phyloP scores from a whole-genome alignment of 2,329 filamentous ascomycete species.

The Sporothrix dimorphospora region DNA sequence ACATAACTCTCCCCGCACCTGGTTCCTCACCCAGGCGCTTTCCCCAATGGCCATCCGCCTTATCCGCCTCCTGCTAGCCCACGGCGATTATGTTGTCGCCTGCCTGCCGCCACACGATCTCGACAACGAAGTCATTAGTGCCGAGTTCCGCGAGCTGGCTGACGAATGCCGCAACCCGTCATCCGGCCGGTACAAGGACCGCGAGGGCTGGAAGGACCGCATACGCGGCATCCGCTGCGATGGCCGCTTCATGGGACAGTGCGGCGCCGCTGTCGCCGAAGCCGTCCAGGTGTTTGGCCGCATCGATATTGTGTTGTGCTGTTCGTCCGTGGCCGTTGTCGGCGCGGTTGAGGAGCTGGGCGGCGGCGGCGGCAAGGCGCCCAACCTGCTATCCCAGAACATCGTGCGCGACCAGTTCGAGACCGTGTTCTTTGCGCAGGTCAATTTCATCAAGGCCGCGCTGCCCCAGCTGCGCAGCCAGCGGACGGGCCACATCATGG shows the following conservation, averaged over 20 bases:
- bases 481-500: slow-evolving; percentile 85
- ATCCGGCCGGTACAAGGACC: slow-evolving; percentile 56
- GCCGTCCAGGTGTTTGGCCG: slow-evolving; percentile 81
- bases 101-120: slow-evolving; percentile 80
- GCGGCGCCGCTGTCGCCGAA: slow-evolving; percentile 84
- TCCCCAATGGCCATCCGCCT: slow-evolving; percentile 84
- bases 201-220: slow-evolving; percentile 79
- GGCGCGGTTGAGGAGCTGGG: slow-evolving; percentile 86
- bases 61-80: slow-evolving; percentile 78
- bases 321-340: slow-evolving; percentile 84
- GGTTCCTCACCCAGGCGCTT: slow-evolving; percentile 87
- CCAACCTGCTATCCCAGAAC: slow-evolving; percentile 62
- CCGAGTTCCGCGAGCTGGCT: slow-evolving; percentile 79
- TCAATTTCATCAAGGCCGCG: slow-evolving; percentile 91
- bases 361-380: slow-evolving; percentile 33
- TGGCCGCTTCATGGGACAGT: slow-evolving; percentile 67
- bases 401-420: slow-evolving; percentile 92
- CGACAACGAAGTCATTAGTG: slow-evolving; percentile 73
- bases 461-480: slow-evolving; percentile 79
- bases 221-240: slow-evolving; percentile 69
- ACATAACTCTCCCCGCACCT: slow-evolving; percentile 79
- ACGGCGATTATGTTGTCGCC: slow-evolving; percentile 88
- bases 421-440: slow-evolving; percentile 89
- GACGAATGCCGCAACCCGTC: slow-evolving; percentile 60
- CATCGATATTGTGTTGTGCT: slow-evolving; percentile 89